These are phyloP conservation scores for Collybia nuda DNA, from an alignment of 768 basidiomycete genomes.

Conservation along the genomic window DNA sequence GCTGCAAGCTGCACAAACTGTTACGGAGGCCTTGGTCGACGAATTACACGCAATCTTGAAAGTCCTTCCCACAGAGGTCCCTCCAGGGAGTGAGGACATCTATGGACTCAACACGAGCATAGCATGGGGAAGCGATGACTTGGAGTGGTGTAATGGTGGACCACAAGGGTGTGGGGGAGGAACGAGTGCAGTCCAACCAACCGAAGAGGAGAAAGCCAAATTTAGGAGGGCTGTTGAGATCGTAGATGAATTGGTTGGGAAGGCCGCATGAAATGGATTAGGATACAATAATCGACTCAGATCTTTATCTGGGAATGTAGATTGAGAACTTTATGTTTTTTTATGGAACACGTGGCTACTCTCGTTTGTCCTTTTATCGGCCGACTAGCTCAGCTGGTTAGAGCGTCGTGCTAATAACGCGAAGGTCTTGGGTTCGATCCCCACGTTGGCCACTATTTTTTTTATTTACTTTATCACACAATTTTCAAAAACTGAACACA, in stretches of 20 bases:
- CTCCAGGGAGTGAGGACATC: slow-evolving; percentile 67
- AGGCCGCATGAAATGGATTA: slow-evolving; percentile 12
- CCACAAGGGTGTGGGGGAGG: slow-evolving; percentile 62
- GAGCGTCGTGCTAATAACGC: slow-evolving; percentile 90
- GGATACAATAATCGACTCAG: no score
- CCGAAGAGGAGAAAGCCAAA: slow-evolving; percentile 60
- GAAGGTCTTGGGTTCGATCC: slow-evolving; percentile 83
- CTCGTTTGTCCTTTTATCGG: slow-evolving; percentile 25
- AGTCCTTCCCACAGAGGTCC: slow-evolving; percentile 50
- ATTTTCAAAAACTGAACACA: no score
- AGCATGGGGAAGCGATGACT: slow-evolving; percentile 52
- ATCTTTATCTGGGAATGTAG: no score
- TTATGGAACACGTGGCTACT: no score
- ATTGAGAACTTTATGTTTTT: no score
- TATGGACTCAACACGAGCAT: slow-evolving; percentile 72
- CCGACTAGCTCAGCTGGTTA: slow-evolving; percentile 94
- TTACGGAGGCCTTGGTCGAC: slow-evolving; percentile 42
- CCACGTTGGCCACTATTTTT: slow-evolving; percentile 60
- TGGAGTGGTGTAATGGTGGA: slow-evolving; percentile 63
- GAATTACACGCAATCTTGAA: slow-evolving; percentile 65
- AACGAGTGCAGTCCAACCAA: slow-evolving; percentile 43
- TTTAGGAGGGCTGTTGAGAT: slow-evolving; percentile 74
- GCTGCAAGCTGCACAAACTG: slow-evolving; percentile 29
- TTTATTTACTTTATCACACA: no score
- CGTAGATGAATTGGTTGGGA: slow-evolving; percentile 48